Conservation (phyloP, 495 filamentous ascomycete species). For the Glarea lozoyensis region DNA sequence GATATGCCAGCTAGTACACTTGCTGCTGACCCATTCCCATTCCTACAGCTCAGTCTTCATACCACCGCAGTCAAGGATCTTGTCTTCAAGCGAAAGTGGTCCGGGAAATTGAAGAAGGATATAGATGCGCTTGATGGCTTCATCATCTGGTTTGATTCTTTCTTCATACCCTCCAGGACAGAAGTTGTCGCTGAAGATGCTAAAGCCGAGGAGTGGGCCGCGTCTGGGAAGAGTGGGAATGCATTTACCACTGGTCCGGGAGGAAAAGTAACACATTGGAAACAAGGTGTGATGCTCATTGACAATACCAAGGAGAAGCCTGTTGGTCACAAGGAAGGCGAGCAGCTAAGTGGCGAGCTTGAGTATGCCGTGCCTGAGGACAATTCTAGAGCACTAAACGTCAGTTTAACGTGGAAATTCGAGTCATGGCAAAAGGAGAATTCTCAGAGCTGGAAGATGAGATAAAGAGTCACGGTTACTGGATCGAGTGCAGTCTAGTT, state of each 20-base stretch:
- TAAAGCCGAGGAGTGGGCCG: conserved; percentile 26
- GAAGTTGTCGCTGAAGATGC: conserved; percentile 35
- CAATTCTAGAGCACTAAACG: conserved; percentile 36
- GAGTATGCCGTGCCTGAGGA: conserved; percentile 36
- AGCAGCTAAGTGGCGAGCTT: conserved; percentile 34
- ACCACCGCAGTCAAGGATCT: conserved; percentile 48
- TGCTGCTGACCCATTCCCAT: conserved; percentile 40
- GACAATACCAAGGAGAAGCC: conserved; percentile 27
- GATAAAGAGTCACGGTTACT: conserved; percentile 4
- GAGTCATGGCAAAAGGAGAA: conserved; percentile 22
- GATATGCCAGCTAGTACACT: conserved; percentile 30
- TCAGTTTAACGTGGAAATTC: conserved; percentile 33
- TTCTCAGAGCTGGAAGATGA: conserved; percentile 37
- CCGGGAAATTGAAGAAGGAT: conserved; percentile 42
- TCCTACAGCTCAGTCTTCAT: conserved; percentile 48
- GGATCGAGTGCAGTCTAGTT: no score
- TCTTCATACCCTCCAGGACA: conserved; percentile 51
- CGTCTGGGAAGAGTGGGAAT: conserved; percentile 33
- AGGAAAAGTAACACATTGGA: conserved; percentile 77
- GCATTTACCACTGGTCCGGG: conserved; percentile 75
- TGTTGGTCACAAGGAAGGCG: conserved; percentile 21
- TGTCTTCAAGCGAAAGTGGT: conserved; percentile 46
- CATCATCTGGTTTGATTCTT: conserved; percentile 74
- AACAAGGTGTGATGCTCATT: conserved; percentile 57
- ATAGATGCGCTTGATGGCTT: conserved; percentile 60